Evolutionary conservation across 169 alveolate species (phyloP).

Genomic region (Plasmodium berghei): DNA sequence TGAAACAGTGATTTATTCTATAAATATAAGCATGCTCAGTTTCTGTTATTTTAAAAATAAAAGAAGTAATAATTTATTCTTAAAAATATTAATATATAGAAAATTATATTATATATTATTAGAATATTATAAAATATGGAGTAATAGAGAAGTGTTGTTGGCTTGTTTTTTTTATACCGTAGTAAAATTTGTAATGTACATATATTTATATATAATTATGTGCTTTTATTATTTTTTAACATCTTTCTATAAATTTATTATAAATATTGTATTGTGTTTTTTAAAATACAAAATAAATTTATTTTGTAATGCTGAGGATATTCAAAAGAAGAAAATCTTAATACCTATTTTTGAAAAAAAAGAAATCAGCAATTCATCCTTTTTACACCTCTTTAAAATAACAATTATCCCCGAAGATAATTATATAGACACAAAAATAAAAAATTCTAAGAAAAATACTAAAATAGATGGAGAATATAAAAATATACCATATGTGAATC

Average conservation of each 20-base stretch:
- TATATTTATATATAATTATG: background rate
- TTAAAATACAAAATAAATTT: background rate
- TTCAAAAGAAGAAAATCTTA: constrained; percentile 1
- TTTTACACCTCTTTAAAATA: background rate
- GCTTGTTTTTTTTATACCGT: background rate
- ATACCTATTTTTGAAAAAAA: background rate
- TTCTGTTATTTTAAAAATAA: no score
- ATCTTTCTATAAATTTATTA: background rate
- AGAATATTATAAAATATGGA: background rate
- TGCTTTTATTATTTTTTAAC: constrained; percentile 14
- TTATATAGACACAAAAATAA: background rate
- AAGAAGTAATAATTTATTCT: no score
- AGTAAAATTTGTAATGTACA: background rate
- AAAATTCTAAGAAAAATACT: background rate
- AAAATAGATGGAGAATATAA: background rate
- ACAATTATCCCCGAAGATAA: background rate
- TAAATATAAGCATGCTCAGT: no score
- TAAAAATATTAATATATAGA: no score
- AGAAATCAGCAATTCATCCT: background rate
- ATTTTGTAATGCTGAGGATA: background rate
- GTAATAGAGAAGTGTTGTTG: background rate
- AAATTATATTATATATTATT: background rate
- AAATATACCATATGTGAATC: background rate
- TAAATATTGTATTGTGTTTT: constrained; percentile 19
- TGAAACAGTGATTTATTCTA: no score